phyloP scores from a whole-genome alignment of 805 yeast genomes.

The Yamadazyma laniorum region DNA sequence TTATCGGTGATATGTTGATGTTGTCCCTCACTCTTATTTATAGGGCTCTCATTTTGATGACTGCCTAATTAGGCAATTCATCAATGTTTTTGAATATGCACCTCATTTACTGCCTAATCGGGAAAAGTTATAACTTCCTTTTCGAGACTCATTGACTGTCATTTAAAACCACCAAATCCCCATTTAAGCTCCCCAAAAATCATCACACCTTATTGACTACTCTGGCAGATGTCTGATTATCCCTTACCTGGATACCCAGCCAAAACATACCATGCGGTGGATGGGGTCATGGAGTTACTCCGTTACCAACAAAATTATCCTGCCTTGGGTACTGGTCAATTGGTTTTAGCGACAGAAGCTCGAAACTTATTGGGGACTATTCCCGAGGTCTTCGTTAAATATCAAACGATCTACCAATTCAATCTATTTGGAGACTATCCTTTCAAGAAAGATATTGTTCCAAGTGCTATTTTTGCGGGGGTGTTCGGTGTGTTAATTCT shows the following conservation, averaged over 20 bases:
- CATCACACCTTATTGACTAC: too few relatives aligned
- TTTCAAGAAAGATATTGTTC: constrained; percentile 50
- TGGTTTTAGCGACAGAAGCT: constrained; percentile 27
- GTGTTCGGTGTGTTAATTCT: constrained; percentile 49
- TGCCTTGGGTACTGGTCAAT: constrained; percentile 31
- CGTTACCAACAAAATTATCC: constrained; percentile 29
- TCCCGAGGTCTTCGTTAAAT: constrained; percentile 40
- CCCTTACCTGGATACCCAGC: constrained; percentile 10
- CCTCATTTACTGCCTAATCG: constrained; percentile 5
- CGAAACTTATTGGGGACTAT: constrained; percentile 34
- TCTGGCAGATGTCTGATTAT: constrained; percentile 2
- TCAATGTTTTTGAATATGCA: constrained; percentile 2
- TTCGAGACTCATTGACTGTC: background rate
- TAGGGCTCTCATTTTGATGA: too few relatives aligned
- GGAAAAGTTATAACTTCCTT: constrained; percentile 5
- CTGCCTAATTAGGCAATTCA: constrained; percentile 5
- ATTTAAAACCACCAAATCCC: constrained; percentile 1
- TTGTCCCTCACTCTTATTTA: too few relatives aligned
- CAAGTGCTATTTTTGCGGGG: constrained; percentile 56
- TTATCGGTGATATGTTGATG: too few relatives aligned
- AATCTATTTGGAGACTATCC: constrained; percentile 69
- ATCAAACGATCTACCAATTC: constrained; percentile 40
- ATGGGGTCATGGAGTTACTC: constrained; percentile 29
- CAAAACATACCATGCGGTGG: constrained; percentile 24
- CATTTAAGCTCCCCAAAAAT: background rate